These are phyloP conservation scores for Fusarium sp. DNA, from an alignment of 2,329 filamentous ascomycete genomes.

Conservation along the genomic window DNA sequence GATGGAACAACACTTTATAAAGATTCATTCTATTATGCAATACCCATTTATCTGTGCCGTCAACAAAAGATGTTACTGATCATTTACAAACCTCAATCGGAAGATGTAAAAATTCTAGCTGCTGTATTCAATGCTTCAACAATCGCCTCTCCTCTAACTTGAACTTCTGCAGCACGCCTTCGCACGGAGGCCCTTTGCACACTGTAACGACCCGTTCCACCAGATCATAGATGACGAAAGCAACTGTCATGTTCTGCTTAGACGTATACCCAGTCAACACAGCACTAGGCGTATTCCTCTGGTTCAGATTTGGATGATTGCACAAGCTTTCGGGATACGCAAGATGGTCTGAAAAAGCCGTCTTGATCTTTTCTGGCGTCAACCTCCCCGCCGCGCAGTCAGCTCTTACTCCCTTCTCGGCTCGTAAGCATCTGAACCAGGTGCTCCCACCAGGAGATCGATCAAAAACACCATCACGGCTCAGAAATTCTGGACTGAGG, in stretches of 20 bases:
- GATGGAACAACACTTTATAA: too few relatives aligned
- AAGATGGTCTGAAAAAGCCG: neutral
- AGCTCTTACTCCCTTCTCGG: neutral
- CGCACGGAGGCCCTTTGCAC: neutral
- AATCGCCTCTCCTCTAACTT: rapidly evolving
- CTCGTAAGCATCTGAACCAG: neutral
- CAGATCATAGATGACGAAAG: neutral
- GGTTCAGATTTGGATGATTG: neutral
- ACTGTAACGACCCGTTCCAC: neutral
- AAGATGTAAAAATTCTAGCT: too few relatives aligned
- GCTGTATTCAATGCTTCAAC: neutral
- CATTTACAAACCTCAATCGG: too few relatives aligned
- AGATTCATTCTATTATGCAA: too few relatives aligned
- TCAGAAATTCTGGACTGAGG: neutral
- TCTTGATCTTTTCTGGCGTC: neutral
- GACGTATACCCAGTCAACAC: neutral
- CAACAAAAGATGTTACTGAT: too few relatives aligned
- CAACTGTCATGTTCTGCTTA: neutral
- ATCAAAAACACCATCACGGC: neutral
- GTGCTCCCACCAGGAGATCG: neutral
- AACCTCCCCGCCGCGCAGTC: neutral
- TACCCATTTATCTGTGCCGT: neutral
- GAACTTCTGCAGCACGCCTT: neutral
- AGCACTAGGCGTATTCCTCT: neutral
- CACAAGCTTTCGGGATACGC: neutral